phyloP scores from a whole-genome alignment of 768 basidiomycete species.

The Boletus sensibilis region DNA sequence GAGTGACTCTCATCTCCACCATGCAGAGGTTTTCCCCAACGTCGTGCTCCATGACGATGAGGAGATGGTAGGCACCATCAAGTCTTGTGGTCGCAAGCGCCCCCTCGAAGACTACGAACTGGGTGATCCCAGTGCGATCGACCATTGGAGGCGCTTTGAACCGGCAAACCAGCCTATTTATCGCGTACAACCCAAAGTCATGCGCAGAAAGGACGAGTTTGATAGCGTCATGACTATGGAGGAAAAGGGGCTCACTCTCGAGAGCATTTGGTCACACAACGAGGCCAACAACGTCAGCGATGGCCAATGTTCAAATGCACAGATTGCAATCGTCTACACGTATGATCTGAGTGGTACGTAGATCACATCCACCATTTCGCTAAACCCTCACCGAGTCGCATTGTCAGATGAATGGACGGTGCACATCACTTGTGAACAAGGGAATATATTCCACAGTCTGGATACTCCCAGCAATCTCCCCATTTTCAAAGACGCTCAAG shows the following conservation, averaged over 20 bases:
- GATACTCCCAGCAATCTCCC: conserved; percentile 20
- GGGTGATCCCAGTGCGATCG: conserved; percentile 1
- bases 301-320: conserved; percentile 24
- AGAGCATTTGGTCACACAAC: conserved; percentile 27
- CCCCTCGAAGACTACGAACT: conserved; percentile 18
- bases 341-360: conserved; percentile 21
- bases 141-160: conserved; percentile 16
- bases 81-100: conserved; percentile 20
- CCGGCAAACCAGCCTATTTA: conserved; percentile 20
- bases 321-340: conserved; percentile 26
- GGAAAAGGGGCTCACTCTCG: conserved; percentile 21
- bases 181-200: conserved; percentile 12
- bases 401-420: conserved; percentile 27
- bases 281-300: conserved; percentile 22
- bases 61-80: conserved; percentile 18
- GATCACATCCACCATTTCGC: not conserved
- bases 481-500: conserved; percentile 19
- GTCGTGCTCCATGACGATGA: conserved; percentile 19
- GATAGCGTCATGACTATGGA: conserved; percentile 18
- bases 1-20: conserved; percentile 26
- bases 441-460: conserved; percentile 7
- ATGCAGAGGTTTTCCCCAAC: conserved; percentile 21
- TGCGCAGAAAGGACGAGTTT: not conserved
- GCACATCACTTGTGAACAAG: conserved; percentile 25
- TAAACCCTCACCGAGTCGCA: not conserved